Evolutionary conservation across 2,329 filamentous ascomycete species (phyloP), one percentile per base, ranked within the genome.

Genomic region (Fonsecaea multimorphosa): DNA sequence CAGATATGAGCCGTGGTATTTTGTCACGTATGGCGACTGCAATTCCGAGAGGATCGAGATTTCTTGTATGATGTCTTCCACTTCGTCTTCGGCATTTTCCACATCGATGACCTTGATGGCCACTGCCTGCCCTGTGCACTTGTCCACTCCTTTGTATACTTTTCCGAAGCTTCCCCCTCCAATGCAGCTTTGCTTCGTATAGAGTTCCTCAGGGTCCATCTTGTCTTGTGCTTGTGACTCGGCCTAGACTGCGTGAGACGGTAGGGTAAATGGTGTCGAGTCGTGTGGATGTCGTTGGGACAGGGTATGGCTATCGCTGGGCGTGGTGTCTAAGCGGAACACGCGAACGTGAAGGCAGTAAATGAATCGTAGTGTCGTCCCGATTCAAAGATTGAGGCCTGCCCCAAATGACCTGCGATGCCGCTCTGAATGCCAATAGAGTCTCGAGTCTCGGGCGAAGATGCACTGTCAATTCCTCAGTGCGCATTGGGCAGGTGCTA

Each of bases 51-150:
- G 85, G 73, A 99, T 98, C 72, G 94, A 93, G 72, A 99, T 98
- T 81, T 99, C 95, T 78, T 97, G 93, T 77, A 98, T 97, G 74
- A 99, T 99, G 80, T 99, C 95, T 82, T 98, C 95, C 72, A 99
- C 94, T 81, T 99, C 95, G 78, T 99, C 95, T 80, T 99, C 95
- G 74, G 95, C 95, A 81, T 95, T 97, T 80, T 99, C 95, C 71
- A 99, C 95, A 75, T 99, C 95, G 77, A 99, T 98, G 74, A 99
- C 86, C 80, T 99, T 99, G 83, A 99, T 99, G 31, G 95, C 95
- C 58, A 99, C 95, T 12, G 94, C 90, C 75, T 96, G 91, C 40
- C 95, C 95, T 19, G 91, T 96, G 58, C 92, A 88, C 76, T 95
- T 96, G 81, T 98, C 94, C 71, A 98, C 92, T 65, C 95, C 95